Percentiles rank a stretch among this genome's conserved stretches.
Evolutionary conservation across 2,329 filamentous ascomycete species (phyloP).

Genomic region (Colletotrichum liaoningense): DNA sequence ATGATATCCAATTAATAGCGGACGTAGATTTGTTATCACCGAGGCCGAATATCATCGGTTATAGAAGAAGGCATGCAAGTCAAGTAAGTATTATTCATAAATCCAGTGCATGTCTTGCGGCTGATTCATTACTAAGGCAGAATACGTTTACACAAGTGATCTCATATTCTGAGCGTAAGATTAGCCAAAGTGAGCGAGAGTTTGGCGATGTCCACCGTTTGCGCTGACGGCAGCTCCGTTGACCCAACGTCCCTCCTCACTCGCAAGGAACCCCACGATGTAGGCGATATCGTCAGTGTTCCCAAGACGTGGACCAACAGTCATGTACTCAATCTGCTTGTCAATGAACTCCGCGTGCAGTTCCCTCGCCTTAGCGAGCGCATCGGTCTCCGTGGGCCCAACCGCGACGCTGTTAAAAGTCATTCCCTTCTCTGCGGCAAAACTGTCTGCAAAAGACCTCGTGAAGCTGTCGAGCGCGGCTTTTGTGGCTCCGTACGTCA

Average conservation of each 20-base stretch:
- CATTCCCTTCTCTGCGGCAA: constrained; percentile 40
- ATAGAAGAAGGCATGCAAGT: neutral
- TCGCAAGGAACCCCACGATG: constrained; percentile 19
- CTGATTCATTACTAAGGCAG: no score
- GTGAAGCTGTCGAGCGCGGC: constrained; percentile 44
- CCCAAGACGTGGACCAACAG: constrained; percentile 7
- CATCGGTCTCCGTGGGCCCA: constrained; percentile 40
- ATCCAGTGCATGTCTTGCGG: neutral
- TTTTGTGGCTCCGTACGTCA: constrained; percentile 46
- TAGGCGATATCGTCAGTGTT: constrained; percentile 11
- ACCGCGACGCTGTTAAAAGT: constrained; percentile 47
- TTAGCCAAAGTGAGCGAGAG: neutral
- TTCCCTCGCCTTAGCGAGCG: neutral
- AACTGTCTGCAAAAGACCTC: constrained; percentile 44
- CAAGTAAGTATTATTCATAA: neutral
- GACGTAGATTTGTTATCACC: no score
- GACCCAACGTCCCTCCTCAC: constrained; percentile 17
- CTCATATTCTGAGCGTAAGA: neutral
- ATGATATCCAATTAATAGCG: no score
- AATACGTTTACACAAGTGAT: neutral
- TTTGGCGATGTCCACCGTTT: constrained; percentile 3
- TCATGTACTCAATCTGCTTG: neutral
- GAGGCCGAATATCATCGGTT: neutral
- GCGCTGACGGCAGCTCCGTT: constrained; percentile 17
- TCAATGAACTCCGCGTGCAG: neutral